Percentiles rank a stretch among this genome's conserved stretches.
Evolutionary conservation across 495 filamentous ascomycete species (phyloP).

Genomic region (Talaromyces ruber): DNA sequence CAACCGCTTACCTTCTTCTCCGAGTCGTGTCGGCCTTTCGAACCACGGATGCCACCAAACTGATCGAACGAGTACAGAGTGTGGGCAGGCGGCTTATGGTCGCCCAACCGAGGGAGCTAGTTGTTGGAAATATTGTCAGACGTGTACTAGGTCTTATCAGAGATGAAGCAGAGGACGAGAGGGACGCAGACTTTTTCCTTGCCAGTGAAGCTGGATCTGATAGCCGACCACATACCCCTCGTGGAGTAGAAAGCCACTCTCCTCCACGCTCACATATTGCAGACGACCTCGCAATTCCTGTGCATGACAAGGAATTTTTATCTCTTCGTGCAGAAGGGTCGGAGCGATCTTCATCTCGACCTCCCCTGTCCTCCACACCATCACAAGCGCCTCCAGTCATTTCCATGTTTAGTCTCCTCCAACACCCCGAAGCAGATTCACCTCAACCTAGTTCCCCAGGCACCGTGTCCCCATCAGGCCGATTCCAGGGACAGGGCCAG

Average conservation of each 20-base stretch:
- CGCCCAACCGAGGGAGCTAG: slow-evolving; percentile 81
- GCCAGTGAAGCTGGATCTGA: slow-evolving; percentile 39
- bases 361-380: slow-evolving; percentile 44
- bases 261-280: slow-evolving; percentile 9
- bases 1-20: slow-evolving; percentile 78
- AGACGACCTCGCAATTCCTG: slow-evolving; percentile 1
- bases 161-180: slow-evolving; percentile 78
- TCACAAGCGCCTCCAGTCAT: slow-evolving; percentile 35
- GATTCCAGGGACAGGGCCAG: slow-evolving; percentile 22
- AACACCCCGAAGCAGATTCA: slow-evolving; percentile 41
- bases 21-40: slow-evolving; percentile 64
- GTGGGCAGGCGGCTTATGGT: slow-evolving; percentile 66
- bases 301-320: slow-evolving; percentile 23
- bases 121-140: slow-evolving; percentile 87
- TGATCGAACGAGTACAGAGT: slow-evolving; percentile 67
- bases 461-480: slow-evolving; percentile 31
- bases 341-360: slow-evolving; percentile 38
- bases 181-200: slow-evolving; percentile 55
- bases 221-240: slow-evolving; percentile 42
- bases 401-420: slow-evolving; percentile 82
- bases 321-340: slow-evolving; percentile 24
- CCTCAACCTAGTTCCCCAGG: slow-evolving; percentile 39
- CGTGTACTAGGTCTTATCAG: slow-evolving; percentile 84
- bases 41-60: slow-evolving; percentile 62
- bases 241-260: slow-evolving; percentile 26